Percentiles rank a stretch among this genome's conserved stretches.
Conservation (phyloP, 371 early-diverging fungal species). For the Chytridium lagenaria region DNA sequence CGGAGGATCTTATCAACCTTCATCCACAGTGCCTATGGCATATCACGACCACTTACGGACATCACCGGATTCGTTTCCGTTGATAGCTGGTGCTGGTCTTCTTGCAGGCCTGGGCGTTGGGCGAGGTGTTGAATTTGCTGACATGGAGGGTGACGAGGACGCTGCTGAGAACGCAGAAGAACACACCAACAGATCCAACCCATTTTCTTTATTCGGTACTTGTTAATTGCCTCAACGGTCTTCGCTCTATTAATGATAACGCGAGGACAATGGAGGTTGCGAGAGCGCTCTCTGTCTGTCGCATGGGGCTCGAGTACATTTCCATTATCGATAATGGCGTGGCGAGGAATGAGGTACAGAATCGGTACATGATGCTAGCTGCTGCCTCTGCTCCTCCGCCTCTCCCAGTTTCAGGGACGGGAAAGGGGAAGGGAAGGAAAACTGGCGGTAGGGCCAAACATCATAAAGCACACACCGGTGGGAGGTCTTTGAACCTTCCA, state of each 20-base stretch:
- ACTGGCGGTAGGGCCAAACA: not conserved
- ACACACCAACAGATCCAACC: constrained; percentile 20
- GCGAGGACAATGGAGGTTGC: constrained; percentile 26
- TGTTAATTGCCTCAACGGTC: constrained; percentile 25
- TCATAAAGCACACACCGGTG: not conserved
- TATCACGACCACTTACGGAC: not conserved
- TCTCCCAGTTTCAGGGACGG: not conserved
- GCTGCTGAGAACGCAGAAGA: constrained; percentile 2
- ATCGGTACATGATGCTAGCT: constrained; percentile 14
- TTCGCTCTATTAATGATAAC: constrained; percentile 21
- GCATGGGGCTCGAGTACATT: constrained; percentile 34
- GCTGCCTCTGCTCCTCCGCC: not conserved
- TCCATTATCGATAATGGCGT: constrained; percentile 23
- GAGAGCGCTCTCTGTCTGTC: constrained; percentile 31
- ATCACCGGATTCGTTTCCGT: not conserved
- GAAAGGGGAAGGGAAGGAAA: constrained; percentile 10
- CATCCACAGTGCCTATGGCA: too few species aligned
- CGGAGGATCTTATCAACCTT: not conserved
- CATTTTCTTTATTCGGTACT: constrained; percentile 33
- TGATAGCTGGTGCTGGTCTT: not conserved
- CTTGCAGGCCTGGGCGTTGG: not conserved
- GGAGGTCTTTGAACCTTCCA: constrained; percentile 17
- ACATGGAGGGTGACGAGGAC: not conserved
- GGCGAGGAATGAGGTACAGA: constrained; percentile 20
- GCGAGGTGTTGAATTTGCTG: not conserved